Conservation (phyloP, 2,329 filamentous ascomycete species). For the Trichophyton benhamiae region DNA sequence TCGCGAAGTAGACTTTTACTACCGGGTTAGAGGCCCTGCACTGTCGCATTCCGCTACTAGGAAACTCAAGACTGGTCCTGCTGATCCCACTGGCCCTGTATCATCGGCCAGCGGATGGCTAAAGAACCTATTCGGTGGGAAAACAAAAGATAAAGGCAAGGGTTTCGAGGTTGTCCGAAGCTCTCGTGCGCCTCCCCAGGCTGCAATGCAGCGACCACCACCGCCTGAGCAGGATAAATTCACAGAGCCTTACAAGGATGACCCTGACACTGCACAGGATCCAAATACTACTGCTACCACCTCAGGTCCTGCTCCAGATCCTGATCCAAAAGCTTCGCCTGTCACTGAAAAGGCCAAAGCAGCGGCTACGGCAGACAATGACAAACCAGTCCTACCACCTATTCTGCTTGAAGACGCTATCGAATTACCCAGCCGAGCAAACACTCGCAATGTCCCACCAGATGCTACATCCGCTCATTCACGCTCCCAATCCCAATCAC, state of each 20-base stretch:
- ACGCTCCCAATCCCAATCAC: neutral
- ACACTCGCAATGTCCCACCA: slow-evolving; percentile 39
- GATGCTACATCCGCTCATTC: slow-evolving; percentile 19
- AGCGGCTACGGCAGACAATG: slow-evolving; percentile 15
- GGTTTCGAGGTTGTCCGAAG: slow-evolving; percentile 95
- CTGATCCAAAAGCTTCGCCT: slow-evolving; percentile 9
- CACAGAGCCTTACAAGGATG: slow-evolving; percentile 52
- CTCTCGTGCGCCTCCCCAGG: slow-evolving; percentile 47
- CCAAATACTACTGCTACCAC: slow-evolving; percentile 9
- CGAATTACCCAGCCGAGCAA: slow-evolving; percentile 50
- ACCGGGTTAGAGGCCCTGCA: slow-evolving; percentile 78
- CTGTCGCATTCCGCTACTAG: slow-evolving; percentile 70
- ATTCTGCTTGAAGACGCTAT: slow-evolving; percentile 49
- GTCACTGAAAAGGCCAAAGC: neutral
- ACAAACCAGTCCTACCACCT: slow-evolving; percentile 46
- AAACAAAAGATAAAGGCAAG: slow-evolving; percentile 88
- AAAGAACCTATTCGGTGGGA: slow-evolving; percentile 63
- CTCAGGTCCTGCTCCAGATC: neutral
- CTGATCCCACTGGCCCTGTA: slow-evolving; percentile 84
- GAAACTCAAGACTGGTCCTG: slow-evolving; percentile 82
- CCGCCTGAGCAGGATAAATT: slow-evolving; percentile 40
- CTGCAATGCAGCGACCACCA: neutral
- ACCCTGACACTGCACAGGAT: slow-evolving; percentile 28
- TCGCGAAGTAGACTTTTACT: slow-evolving; percentile 93
- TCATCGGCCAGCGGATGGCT: slow-evolving; percentile 86